Evolutionary conservation across 805 yeast genomes (phyloP), one percentile per base, ranked within the genome.

Genomic region (Candida khao-thaluensis): DNA sequence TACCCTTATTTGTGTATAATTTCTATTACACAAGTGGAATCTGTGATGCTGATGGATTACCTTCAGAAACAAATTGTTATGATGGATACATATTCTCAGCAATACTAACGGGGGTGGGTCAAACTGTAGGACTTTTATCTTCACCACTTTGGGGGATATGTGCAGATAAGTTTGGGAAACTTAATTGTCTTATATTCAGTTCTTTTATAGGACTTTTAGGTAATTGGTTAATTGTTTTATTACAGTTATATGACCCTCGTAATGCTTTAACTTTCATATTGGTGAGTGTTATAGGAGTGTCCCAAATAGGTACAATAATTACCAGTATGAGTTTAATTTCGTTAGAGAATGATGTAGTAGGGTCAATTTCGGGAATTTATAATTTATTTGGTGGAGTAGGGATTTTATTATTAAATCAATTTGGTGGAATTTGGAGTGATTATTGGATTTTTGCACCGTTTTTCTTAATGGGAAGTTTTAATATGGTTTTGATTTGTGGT

Each of bases 381-480:
- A 74, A 82, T n/a, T 71, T 83, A 39, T 64, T 73, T 47, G 89
- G 88, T 12, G 86, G 86, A 1, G 36, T 79, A 6, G 91, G 91
- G 2, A 80, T 82, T 18, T 59, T 83, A 41, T 37, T 79, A 1
- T 60, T 82, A 20, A 73, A 81, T 24, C 77, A 76, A 50, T 24
- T 80, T 7, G 90, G 89, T 5, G 89, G 89, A 3, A 51, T 60
- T 11, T 62, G 77, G 47, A 75, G 82, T 17, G 87, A 82, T 52
- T 37, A 47, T 25, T 77, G 80, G 76, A 59, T 71, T 17, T 72
- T 76, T 26, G 75, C 77, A 0, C 86, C 89, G 3, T 82, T 83
- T 49, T 52, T 76, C 16, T 55, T 81, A 6, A 59, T 81, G 43
- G 77, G 76, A 0, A 11, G 57, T 3, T 67, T 79, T 40, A 54